Evolutionary conservation across 2,329 filamentous ascomycete species (phyloP), one percentile per base, ranked within the genome.

Genomic region (Colletotrichum karsti): DNA sequence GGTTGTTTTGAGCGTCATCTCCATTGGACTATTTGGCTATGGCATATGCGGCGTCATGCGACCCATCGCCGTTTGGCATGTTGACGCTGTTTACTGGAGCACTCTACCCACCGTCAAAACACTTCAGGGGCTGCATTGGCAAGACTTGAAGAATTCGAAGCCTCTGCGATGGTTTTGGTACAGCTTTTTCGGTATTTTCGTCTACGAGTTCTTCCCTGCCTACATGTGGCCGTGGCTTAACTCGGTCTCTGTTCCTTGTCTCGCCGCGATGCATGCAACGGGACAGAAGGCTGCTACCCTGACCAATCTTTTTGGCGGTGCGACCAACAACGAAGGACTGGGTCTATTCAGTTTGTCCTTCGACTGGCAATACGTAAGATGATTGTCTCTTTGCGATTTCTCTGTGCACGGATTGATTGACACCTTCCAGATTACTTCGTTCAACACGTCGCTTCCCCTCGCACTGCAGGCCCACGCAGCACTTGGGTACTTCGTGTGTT

Each of bases 171-270:
- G 77, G 59, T 88, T 88, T 72, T 87, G 85, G 83, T 86, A 84
- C 72, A 78, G 79, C 39, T 85, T 85, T 55, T 72, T 69, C 0
- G 79, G 77, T 72, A 87, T 87, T 82, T 82, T 80, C 12, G 39
- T 80, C 12, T 88, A 84, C 67, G 85, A 88, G 70, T 82, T 85
- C 68, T 81, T 88, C 30, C 86, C 86, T 0, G 84, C 85, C 2
- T 88, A 88, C 63, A 84, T 88, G 42, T 86, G 81, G 58, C 84
- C 85, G 0, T 88, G 84, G 83, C 80, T 88, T 9, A 87, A 87
- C 72, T 84, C 83, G 0, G 76, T 88, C 13, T 88, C 86, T 0
- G 81, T 88, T 8, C 84, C 85, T 1, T 88, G 86, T 66, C 72
- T 88, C 13, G 86, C 86, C 2, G 75, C 86, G 0, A 85, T 86